Percentiles rank a stretch among this genome's conserved stretches.
Conservation (phyloP, 2,329 filamentous ascomycete genomes). For the Fonsecaea erecta region DNA sequence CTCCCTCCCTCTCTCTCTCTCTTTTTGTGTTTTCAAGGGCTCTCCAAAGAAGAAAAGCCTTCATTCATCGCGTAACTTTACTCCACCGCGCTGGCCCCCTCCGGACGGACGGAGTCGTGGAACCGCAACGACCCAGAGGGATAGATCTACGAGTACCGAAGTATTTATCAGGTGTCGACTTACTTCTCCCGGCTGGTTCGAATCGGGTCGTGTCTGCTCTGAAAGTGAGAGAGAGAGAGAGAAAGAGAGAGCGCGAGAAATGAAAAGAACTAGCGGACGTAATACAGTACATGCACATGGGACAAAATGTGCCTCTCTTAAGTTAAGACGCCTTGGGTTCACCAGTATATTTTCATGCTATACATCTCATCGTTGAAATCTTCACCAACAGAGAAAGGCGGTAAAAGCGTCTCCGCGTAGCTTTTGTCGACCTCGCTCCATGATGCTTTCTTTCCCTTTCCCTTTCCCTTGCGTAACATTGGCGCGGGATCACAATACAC, state of each 20-base stretch:
- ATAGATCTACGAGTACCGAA: no score
- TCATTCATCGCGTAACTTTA: no score
- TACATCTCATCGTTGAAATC: slow-evolving; percentile 12
- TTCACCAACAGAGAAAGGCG: neutral
- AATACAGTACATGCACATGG: no score
- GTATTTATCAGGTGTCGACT: no score
- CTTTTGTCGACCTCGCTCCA: neutral
- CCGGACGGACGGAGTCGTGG: no score
- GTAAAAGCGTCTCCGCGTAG: neutral
- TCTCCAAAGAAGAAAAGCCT: no score
- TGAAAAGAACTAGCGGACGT: neutral
- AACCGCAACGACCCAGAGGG: no score
- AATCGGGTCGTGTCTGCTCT: no score
- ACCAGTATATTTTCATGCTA: slow-evolving; percentile 11
- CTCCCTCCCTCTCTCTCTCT: no score
- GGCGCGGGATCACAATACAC: neutral
- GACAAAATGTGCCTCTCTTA: neutral
- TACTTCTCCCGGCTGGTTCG: no score
- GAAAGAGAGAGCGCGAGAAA: neutral
- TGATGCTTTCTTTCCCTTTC: neutral
- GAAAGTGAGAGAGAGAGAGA: neutral
- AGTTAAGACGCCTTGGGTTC: neutral
- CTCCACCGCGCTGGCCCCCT: no score
- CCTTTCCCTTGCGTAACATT: neutral
- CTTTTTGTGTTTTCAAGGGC: no score